Percentiles rank a stretch among this genome's conserved stretches.
Evolutionary conservation across 2,329 filamentous ascomycete species (phyloP).

Genomic region (Pseudogymnoascus sp.): DNA sequence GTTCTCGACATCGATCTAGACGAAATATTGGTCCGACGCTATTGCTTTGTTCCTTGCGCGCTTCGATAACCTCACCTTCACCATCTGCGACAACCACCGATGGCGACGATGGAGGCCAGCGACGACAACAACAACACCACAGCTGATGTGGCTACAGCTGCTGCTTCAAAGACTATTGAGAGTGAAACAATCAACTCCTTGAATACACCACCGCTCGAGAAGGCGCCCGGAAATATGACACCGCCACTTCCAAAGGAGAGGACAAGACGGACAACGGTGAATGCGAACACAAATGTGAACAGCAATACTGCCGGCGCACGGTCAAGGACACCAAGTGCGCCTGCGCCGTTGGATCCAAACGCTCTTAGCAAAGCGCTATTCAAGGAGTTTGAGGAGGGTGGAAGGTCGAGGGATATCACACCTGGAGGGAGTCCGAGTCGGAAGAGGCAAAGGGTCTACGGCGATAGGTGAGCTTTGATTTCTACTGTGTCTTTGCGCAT

Average conservation of each 20-base stretch:
- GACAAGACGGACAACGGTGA: neutral
- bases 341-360: constrained; percentile 40
- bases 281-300: constrained; percentile 3
- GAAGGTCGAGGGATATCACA: constrained; percentile 53
- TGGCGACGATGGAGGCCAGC: neutral
- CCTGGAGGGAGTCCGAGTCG: constrained; percentile 61
- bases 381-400: constrained; percentile 54
- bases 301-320: neutral
- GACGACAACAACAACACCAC: neutral
- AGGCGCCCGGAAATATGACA: neutral
- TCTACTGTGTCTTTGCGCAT: neutral
- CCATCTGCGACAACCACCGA: neutral
- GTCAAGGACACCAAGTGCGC: constrained; percentile 3
- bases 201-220: neutral
- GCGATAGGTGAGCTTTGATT: constrained; percentile 39
- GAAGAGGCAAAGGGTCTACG: constrained; percentile 62
- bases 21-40: neutral
- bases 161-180: neutral
- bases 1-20: constrained; percentile 1
- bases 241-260: constrained; percentile 5
- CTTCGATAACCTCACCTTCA: constrained; percentile 1
- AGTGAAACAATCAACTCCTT: neutral
- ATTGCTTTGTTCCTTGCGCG: constrained; percentile 6
- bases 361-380: constrained; percentile 53
- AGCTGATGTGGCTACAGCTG: neutral